phyloP scores from a whole-genome alignment of 1,284 basidiomycete genomes.

The Cryptococcus wingfieldii region DNA sequence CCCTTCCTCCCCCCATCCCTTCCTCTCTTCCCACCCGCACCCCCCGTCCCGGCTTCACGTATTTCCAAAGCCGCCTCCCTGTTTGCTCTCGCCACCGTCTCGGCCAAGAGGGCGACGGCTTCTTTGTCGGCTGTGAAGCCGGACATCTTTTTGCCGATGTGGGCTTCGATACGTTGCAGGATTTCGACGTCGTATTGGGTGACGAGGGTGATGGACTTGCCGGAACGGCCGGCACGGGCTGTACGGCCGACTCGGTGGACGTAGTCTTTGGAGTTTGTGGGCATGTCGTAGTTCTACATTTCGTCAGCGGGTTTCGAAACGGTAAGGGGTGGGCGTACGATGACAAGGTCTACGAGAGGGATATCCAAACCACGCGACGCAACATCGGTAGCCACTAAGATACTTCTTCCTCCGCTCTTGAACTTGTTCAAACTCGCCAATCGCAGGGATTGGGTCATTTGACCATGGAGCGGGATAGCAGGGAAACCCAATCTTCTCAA shows the following conservation, averaged over 20 bases:
- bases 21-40: constrained; percentile 55
- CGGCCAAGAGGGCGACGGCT: constrained; percentile 79
- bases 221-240: constrained; percentile 90
- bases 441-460: constrained; percentile 88
- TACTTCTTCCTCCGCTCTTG: constrained; percentile 84
- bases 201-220: constrained; percentile 92
- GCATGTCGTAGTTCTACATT: constrained; percentile 83
- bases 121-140: constrained; percentile 87
- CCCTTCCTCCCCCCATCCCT: constrained; percentile 58
- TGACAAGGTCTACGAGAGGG: constrained; percentile 90
- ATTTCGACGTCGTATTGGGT: constrained; percentile 99
- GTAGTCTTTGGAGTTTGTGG: constrained; percentile 98
- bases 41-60: constrained; percentile 49
- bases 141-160: constrained; percentile 88
- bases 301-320: background rate
- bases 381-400: constrained; percentile 90
- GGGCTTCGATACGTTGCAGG: constrained; percentile 87
- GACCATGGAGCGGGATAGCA: constrained; percentile 92
- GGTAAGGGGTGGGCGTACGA: constrained; percentile 47
- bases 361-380: constrained; percentile 97
- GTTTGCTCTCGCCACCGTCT: constrained; percentile 85
- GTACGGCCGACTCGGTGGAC: constrained; percentile 98
- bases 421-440: constrained; percentile 95
- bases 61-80: constrained; percentile 75
- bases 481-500: constrained; percentile 88